phyloP scores from a whole-genome alignment of 2,329 filamentous ascomycete genomes.

The Aureobasidium subglaciale region DNA sequence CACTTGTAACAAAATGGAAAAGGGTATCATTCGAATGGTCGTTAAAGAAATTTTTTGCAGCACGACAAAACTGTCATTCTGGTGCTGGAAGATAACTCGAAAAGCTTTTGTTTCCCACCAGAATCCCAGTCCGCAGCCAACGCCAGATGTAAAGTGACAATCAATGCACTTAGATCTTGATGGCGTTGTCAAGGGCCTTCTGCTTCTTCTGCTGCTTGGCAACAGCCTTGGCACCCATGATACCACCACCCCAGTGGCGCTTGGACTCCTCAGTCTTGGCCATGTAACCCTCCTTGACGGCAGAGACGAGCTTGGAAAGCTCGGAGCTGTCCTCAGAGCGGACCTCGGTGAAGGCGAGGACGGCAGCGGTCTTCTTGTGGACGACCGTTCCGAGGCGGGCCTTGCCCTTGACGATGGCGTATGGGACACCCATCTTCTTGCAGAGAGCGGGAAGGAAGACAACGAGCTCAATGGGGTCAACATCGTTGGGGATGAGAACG shows the following conservation, averaged over 20 bases:
- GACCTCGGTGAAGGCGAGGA: slow-evolving; percentile 92
- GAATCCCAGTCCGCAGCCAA: not conserved
- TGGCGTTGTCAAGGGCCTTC: slow-evolving; percentile 87
- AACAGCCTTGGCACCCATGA: slow-evolving; percentile 95
- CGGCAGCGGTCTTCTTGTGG: slow-evolving; percentile 99
- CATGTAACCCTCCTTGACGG: slow-evolving; percentile 96
- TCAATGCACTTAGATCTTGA: slow-evolving; percentile 76
- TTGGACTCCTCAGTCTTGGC: slow-evolving; percentile 90
- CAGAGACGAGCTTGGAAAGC: slow-evolving; percentile 90
- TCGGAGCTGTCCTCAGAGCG: slow-evolving; percentile 97
- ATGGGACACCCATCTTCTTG: slow-evolving; percentile 99
- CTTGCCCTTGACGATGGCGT: slow-evolving; percentile 99
- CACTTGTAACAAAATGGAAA: slow-evolving; percentile 14
- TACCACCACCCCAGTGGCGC: slow-evolving; percentile 98
- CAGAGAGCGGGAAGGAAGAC: slow-evolving; percentile 98
- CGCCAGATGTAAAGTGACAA: slow-evolving; percentile 11
- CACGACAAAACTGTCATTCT: slow-evolving; percentile 15
- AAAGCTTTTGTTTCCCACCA: slow-evolving; percentile 16
- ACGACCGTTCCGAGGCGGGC: slow-evolving; percentile 97
- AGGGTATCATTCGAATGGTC: slow-evolving; percentile 13
- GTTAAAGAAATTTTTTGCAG: slow-evolving; percentile 16
- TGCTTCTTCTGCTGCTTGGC: slow-evolving; percentile 74
- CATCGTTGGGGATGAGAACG: slow-evolving; percentile 98
- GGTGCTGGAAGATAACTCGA: slow-evolving; percentile 15
- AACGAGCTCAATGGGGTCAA: slow-evolving; percentile 98